A percentile compares a stretch with the other conserved stretches of the same genome.
phyloP scores from a whole-genome alignment of 2,329 filamentous ascomycete genomes.

The Juglanconis sp. region DNA sequence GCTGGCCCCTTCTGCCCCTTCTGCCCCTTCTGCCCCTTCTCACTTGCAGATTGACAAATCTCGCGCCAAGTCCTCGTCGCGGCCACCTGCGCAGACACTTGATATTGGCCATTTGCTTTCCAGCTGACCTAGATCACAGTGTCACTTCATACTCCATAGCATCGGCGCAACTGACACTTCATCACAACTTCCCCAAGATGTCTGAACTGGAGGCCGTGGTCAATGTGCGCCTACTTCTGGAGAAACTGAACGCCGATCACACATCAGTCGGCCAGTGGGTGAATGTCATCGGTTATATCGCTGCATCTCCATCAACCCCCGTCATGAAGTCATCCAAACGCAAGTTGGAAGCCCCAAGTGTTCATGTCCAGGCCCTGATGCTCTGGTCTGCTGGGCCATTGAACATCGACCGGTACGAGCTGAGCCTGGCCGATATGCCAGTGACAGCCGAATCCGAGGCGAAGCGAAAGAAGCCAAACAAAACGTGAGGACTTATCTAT shows the following conservation, averaged over 20 bases:
- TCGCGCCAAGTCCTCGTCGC: not conserved
- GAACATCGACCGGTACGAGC: slow-evolving; percentile 69
- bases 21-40: not conserved
- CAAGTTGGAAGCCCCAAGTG: slow-evolving; percentile 18
- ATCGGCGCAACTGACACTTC: slow-evolving; percentile 62
- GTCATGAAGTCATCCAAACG: slow-evolving; percentile 4
- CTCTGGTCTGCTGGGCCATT: slow-evolving; percentile 75
- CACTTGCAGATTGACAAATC: not conserved
- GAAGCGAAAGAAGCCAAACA: not conserved
- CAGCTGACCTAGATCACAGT: slow-evolving; percentile 34
- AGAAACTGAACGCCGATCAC: slow-evolving; percentile 59
- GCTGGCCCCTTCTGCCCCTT: slow-evolving; percentile 26
- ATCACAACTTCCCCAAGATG: slow-evolving; percentile 59
- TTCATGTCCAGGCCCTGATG: slow-evolving; percentile 68
- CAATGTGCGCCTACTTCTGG: slow-evolving; percentile 69
- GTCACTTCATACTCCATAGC: slow-evolving; percentile 49
- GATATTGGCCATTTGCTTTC: not conserved
- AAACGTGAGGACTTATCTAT: not conserved
- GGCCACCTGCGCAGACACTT: not conserved
- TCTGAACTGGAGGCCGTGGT: slow-evolving; percentile 54
- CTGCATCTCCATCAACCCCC: slow-evolving; percentile 24
- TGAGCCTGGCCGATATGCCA: slow-evolving; percentile 40
- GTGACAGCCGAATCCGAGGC: not conserved
- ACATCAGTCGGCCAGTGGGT: slow-evolving; percentile 79
- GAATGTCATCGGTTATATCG: slow-evolving; percentile 81